phyloP scores from a whole-genome alignment of 2,329 filamentous ascomycete species.

The Lachnellula suecica region DNA sequence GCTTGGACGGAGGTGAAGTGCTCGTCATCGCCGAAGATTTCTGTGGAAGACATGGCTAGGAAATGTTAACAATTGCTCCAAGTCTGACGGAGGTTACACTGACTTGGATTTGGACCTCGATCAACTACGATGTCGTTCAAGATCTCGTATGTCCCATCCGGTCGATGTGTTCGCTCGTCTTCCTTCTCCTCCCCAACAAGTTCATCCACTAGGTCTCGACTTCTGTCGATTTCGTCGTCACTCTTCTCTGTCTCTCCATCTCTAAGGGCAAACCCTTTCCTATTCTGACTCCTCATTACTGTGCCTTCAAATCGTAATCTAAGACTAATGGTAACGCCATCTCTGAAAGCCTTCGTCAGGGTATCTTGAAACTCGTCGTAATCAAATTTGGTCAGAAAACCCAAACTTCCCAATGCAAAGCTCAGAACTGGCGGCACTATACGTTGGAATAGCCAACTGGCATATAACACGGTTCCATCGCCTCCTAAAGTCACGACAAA shows the following conservation, averaged over 20 bases:
- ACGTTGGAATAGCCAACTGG: constrained; percentile 94
- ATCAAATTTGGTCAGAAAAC: constrained; percentile 96
- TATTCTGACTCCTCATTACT: constrained; percentile 75
- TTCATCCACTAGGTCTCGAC: constrained; percentile 80
- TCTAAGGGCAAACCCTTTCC: constrained; percentile 32
- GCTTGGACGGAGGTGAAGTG: constrained; percentile 93
- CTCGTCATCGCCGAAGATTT: constrained; percentile 88
- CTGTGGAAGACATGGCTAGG: constrained; percentile 82
- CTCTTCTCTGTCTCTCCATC: constrained; percentile 36
- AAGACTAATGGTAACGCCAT: constrained; percentile 86
- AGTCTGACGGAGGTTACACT: constrained; percentile 37
- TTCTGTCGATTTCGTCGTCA: constrained; percentile 39
- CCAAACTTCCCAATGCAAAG: constrained; percentile 87
- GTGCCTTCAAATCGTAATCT: constrained; percentile 90
- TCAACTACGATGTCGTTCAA: constrained; percentile 97
- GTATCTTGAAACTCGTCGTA: constrained; percentile 72
- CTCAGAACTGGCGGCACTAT: constrained; percentile 92
- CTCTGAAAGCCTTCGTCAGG: constrained; percentile 69
- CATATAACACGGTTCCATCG: constrained; percentile 95
- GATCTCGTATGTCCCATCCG: constrained; percentile 84
- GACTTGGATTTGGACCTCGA: constrained; percentile 87
- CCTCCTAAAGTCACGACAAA: constrained; percentile 90
- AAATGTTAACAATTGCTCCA: constrained; percentile 5
- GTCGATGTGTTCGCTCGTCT: constrained; percentile 80
- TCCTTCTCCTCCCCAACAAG: constrained; percentile 83